Evolutionary conservation across 192 early-diverging fungal species (phyloP).

Genomic region (Paraglomus brasilianum): DNA sequence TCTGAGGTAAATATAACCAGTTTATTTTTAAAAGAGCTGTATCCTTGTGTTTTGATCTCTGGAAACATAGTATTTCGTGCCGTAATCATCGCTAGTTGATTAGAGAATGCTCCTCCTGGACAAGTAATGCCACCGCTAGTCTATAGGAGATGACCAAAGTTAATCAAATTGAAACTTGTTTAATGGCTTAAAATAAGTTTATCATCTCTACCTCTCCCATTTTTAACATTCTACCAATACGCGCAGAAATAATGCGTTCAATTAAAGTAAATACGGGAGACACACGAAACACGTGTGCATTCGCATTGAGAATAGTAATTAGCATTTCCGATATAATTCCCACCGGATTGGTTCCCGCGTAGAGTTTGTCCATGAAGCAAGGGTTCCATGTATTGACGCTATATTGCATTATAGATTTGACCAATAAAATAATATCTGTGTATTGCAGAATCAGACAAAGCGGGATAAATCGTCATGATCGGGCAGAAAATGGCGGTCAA

Average conservation of each 20-base stretch:
- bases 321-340: conserved; percentile 73
- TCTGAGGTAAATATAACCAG: conserved; percentile 68
- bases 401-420: conserved; percentile 47
- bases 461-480: not conserved
- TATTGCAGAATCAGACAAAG: too few species aligned
- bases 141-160: conserved; percentile 28
- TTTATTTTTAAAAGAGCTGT: conserved; percentile 42
- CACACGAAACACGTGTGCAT: conserved; percentile 74
- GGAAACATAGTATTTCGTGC: conserved; percentile 69
- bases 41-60: conserved; percentile 54
- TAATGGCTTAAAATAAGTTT: not conserved
- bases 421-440: conserved; percentile 42
- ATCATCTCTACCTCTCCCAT: conserved; percentile 41
- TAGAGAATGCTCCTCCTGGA: conserved; percentile 75
- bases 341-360: conserved; percentile 71
- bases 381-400: conserved; percentile 68
- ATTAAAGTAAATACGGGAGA: conserved; percentile 71
- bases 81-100: conserved; percentile 72
- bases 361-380: conserved; percentile 81
- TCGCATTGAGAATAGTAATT: conserved; percentile 69
- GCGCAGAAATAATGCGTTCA: conserved; percentile 58
- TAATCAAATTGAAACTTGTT: not conserved
- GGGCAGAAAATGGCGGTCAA: not conserved
- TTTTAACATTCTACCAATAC: conserved; percentile 44
- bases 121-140: conserved; percentile 62